A percentile compares a stretch with the other conserved stretches of the same genome.
Evolutionary conservation across 805 yeast species (phyloP).

Genomic region (Yamadazyma insecticola): DNA sequence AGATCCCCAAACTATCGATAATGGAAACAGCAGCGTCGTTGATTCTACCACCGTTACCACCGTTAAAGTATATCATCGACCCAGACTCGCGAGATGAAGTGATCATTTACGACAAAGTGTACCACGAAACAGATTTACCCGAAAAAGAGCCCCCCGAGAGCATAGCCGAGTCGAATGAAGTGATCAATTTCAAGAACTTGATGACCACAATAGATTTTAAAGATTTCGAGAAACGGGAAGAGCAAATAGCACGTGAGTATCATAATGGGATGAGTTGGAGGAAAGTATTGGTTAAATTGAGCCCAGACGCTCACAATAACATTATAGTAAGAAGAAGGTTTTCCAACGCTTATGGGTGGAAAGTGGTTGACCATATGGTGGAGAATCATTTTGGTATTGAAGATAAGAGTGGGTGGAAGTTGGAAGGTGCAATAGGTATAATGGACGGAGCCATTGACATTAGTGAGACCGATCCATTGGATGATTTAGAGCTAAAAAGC

Average conservation of each 20-base stretch:
- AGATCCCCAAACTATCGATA: constrained; percentile 65
- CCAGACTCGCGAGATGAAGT: constrained; percentile 62
- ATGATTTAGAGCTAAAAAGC: constrained; percentile 21
- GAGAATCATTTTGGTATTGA: constrained; percentile 51
- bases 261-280: constrained; percentile 85
- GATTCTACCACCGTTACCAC: constrained; percentile 76
- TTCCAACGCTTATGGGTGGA: constrained; percentile 95
- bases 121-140: constrained; percentile 26
- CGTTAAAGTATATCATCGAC: constrained; percentile 58
- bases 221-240: constrained; percentile 53
- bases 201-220: constrained; percentile 16
- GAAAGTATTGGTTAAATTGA: constrained; percentile 77
- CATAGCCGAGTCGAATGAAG: not conserved
- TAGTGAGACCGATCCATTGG: constrained; percentile 17
- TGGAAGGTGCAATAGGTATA: constrained; percentile 5
- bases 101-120: constrained; percentile 79
- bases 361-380: constrained; percentile 79
- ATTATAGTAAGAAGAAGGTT: constrained; percentile 84
- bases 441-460: constrained; percentile 3
- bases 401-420: constrained; percentile 13
- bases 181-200: not conserved
- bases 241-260: constrained; percentile 83
- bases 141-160: constrained; percentile 1
- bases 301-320: constrained; percentile 94
- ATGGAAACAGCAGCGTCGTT: constrained; percentile 74